Percentiles rank a stretch among this genome's conserved stretches.
phyloP scores from a whole-genome alignment of 1,284 basidiomycete species.

The Puccinia coronata region DNA sequence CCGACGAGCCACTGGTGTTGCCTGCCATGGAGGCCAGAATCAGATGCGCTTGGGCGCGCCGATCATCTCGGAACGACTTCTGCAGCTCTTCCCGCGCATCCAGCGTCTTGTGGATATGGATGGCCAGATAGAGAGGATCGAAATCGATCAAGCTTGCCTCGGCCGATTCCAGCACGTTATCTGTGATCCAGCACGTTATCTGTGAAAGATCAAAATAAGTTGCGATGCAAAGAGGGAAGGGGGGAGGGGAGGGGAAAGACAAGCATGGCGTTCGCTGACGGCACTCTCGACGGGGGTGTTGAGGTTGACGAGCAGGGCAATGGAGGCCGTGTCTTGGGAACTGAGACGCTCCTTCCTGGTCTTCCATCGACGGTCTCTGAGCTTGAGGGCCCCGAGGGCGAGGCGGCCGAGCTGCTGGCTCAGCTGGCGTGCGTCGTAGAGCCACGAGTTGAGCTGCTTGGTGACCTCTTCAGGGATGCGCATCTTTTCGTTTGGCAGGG shows the following conservation, averaged over 20 bases:
- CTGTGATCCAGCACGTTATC: constrained; percentile 64
- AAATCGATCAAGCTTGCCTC: constrained; percentile 80
- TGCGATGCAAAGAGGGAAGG: neutral
- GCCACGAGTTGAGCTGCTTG: constrained; percentile 93
- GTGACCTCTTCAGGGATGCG: constrained; percentile 92
- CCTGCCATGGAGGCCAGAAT: constrained; percentile 71
- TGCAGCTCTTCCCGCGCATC: constrained; percentile 86
- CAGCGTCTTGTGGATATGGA: constrained; percentile 92
- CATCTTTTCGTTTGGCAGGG: constrained; percentile 80
- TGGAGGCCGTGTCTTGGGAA: constrained; percentile 62
- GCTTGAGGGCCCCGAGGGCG: constrained; percentile 87
- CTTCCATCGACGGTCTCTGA: constrained; percentile 80
- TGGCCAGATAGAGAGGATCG: constrained; percentile 91
- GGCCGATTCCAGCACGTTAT: constrained; percentile 88
- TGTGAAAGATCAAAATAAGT: neutral
- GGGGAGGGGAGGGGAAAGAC: constrained; percentile 65
- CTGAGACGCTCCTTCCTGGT: constrained; percentile 74
- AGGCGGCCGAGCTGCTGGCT: constrained; percentile 81
- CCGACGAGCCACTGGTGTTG: neutral
- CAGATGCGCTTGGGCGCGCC: constrained; percentile 93
- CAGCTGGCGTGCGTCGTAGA: constrained; percentile 88
- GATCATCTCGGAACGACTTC: constrained; percentile 88
- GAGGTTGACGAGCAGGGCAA: constrained; percentile 71
- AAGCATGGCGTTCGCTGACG: constrained; percentile 90
- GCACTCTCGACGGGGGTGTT: constrained; percentile 93